Conservation (phyloP, 352 stramenopile genomes). For the Hyaloperonospora brassicae region DNA sequence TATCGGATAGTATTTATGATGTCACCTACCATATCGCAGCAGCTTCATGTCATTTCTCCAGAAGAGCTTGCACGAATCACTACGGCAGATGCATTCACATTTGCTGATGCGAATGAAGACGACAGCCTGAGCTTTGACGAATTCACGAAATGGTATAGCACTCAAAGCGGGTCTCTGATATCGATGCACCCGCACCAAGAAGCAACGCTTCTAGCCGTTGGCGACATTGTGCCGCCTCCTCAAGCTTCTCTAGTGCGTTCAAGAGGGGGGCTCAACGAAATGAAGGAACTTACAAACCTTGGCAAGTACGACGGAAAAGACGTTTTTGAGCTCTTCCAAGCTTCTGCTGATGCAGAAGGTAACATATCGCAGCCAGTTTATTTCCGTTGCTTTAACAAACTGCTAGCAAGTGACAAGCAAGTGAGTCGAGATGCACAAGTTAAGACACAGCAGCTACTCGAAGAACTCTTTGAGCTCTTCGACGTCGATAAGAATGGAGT, state of each 20-base stretch:
- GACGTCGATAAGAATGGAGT: slow-evolving; percentile 69
- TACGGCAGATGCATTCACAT: slow-evolving; percentile 53
- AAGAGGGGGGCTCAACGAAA: slow-evolving; percentile 50
- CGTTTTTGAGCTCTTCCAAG: slow-evolving; percentile 82
- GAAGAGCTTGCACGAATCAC: slow-evolving; percentile 70
- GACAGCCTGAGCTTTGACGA: slow-evolving; percentile 67
- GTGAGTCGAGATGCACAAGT: slow-evolving; percentile 32
- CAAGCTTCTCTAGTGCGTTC: slow-evolving; percentile 23
- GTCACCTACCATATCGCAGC: slow-evolving; percentile 34
- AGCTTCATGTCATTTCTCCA: slow-evolving; percentile 45
- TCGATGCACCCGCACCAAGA: slow-evolving; percentile 14
- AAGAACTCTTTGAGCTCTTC: slow-evolving; percentile 78
- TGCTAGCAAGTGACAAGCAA: slow-evolving; percentile 43
- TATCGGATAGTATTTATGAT: slow-evolving; percentile 78
- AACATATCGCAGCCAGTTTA: slow-evolving; percentile 61
- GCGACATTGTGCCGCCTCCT: slow-evolving; percentile 7
- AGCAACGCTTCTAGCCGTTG: neutral
- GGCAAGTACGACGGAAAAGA: slow-evolving; percentile 78
- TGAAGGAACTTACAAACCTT: slow-evolving; percentile 76
- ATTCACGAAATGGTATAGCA: slow-evolving; percentile 81
- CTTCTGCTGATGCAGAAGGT: slow-evolving; percentile 51
- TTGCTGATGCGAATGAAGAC: slow-evolving; percentile 56
- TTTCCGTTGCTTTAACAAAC: slow-evolving; percentile 80
- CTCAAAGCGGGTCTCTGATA: slow-evolving; percentile 16
- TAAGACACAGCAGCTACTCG: slow-evolving; percentile 43